Evolutionary conservation across 2,329 filamentous ascomycete genomes (phyloP), one percentile per base, ranked within the genome.

Genomic region (Ciborinia camelliae): DNA sequence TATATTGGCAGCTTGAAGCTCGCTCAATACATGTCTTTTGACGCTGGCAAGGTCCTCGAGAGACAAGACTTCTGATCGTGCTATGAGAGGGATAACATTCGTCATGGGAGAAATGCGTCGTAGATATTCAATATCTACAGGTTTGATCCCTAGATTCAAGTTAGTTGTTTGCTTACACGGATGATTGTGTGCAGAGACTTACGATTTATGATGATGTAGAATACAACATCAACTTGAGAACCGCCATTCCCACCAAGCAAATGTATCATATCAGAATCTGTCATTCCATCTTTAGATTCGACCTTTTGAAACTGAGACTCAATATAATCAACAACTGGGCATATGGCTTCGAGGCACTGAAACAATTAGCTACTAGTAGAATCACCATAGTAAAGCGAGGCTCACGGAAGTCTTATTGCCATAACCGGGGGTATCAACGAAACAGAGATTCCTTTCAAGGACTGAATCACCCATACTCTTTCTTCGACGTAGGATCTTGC

Each of bases 401-500:
- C 83, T 67, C 76, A 86, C 82, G 45, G 82, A 84, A 53, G 79
- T 80, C 53, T 81, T 81, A 68, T 75, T 78, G 48, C 81, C 79
- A 75, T 85, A 86, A 15, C 88, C 87, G 14, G 89, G 86, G 2
- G 90, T 94, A 77, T 98, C 94, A 65, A 97, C 87, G 74, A 99
- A 97, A 76, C 92, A 97, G 6, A 99, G 78, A 73, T 99, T 99
- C 37, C 94, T 86, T 74, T 98, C 94, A 53, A 98, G 79, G 47
- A 97, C 84, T 28, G 86, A 84, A 68, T 95, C 92, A 9, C 87
- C 87, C 60, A 86, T 79, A 72, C 90, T 94, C 74, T 88, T 90
- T 71, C 89, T 83, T 73, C 87, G 83, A 54, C 84, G 81, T 67
- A 84, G 77, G 58, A 81, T 78, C 32, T 81, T 81, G 65, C 84